Evolutionary conservation across 495 filamentous ascomycete genomes (phyloP).

Genomic region (Aspergillus incahuasiensis): DNA sequence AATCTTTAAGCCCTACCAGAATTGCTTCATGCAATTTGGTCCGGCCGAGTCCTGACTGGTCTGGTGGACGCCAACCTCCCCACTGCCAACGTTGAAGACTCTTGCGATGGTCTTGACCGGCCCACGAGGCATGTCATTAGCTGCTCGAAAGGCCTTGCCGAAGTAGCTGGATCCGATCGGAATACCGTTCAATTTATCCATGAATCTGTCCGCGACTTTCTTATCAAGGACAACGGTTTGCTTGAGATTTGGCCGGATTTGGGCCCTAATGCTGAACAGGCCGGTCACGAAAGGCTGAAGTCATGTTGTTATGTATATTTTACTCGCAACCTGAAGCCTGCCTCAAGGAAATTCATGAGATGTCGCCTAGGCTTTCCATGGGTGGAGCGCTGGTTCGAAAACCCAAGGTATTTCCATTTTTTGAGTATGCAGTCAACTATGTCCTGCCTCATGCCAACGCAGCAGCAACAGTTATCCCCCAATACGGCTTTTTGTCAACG

Average conservation of each 20-base stretch:
- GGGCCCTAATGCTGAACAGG: constrained; percentile 15
- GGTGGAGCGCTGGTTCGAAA: too few species aligned
- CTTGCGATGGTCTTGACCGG: background rate
- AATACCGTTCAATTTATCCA: constrained; percentile 45
- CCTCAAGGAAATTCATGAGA: too few species aligned
- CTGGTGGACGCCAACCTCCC: constrained; percentile 15
- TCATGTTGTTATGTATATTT: constrained; percentile 31
- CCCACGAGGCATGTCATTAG: constrained; percentile 28
- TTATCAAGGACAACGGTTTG: constrained; percentile 38
- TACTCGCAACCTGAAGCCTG: constrained; percentile 12
- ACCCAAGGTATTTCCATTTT: too few species aligned
- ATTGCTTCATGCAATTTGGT: constrained; percentile 30
- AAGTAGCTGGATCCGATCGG: constrained; percentile 24
- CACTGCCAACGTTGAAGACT: background rate
- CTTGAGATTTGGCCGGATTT: constrained; percentile 30
- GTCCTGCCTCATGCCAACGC: constrained; percentile 43
- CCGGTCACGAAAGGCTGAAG: constrained; percentile 33
- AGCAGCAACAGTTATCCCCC: constrained; percentile 29
- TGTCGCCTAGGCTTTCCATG: constrained; percentile 5
- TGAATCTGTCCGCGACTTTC: constrained; percentile 43
- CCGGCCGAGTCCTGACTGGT: constrained; percentile 13
- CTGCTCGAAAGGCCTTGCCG: constrained; percentile 42
- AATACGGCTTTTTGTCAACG: constrained; percentile 31
- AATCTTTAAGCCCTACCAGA: constrained; percentile 27
- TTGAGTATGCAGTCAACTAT: constrained; percentile 41